Conservation (phyloP, 179 eudicot species). For the Camellia oleifera region DNA sequence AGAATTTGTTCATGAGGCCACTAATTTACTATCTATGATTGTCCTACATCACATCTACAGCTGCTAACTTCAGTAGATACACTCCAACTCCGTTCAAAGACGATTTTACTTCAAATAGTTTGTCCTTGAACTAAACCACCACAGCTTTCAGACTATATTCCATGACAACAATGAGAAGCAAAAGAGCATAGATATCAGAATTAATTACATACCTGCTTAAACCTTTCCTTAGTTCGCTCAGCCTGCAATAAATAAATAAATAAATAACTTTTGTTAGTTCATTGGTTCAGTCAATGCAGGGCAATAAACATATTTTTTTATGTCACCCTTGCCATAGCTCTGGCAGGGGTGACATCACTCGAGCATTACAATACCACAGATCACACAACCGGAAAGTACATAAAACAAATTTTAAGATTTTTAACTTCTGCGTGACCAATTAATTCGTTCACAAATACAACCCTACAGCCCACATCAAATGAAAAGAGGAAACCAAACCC, state of each 20-base stretch:
- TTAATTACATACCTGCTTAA: slow-evolving; percentile 46
- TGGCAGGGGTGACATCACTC: background rate
- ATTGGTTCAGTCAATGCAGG: slow-evolving; percentile 1
- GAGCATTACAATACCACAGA: background rate
- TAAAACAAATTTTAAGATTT: background rate
- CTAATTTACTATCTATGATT: no score
- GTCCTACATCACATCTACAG: no score
- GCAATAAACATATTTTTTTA: background rate
- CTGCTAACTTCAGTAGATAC: no score
- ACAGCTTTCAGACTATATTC: background rate
- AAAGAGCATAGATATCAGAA: slow-evolving; percentile 10
- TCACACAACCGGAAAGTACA: background rate
- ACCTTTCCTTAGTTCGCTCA: slow-evolving; percentile 49
- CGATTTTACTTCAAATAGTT: no score
- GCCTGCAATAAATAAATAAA: slow-evolving; percentile 44
- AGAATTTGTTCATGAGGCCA: no score
- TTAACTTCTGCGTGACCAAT: background rate
- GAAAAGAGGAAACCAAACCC: no score
- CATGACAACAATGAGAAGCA: background rate
- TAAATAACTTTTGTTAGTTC: slow-evolving; percentile 13
- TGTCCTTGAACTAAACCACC: no score
- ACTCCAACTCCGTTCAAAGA: no score
- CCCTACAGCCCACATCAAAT: background rate
- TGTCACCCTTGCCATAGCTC: background rate
- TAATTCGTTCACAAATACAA: background rate